Evolutionary conservation across 1,284 basidiomycete species (phyloP).

Genomic region (Ustilago esculenta): DNA sequence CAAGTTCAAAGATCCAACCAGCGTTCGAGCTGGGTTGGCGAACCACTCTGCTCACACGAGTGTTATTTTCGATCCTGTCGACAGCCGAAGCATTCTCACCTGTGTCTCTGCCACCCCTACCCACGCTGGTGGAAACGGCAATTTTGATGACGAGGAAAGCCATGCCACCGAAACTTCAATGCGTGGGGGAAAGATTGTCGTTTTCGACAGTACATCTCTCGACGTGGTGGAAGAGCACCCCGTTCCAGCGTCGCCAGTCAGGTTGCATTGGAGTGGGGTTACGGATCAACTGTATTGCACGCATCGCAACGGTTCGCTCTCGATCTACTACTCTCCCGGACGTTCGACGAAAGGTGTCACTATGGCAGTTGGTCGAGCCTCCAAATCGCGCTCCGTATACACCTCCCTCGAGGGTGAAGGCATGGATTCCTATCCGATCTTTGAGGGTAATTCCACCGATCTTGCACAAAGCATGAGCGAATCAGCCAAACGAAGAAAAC

Average conservation of each 20-base stretch:
- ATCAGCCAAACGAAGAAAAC: slow-evolving; percentile 78
- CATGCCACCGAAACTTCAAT: too few species aligned
- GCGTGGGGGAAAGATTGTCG: slow-evolving; percentile 20
- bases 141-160: too few species aligned
- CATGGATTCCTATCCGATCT: slow-evolving; percentile 18
- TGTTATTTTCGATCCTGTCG: slow-evolving; percentile 85
- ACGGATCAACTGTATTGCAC: slow-evolving; percentile 63
- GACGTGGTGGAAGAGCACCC: slow-evolving; percentile 2
- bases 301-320: slow-evolving; percentile 75
- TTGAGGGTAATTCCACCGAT: slow-evolving; percentile 66
- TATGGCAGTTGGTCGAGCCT: slow-evolving; percentile 74
- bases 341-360: slow-evolving; percentile 91
- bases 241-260: slow-evolving; percentile 14
- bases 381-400: slow-evolving; percentile 6
- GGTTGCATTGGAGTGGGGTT: slow-evolving; percentile 39
- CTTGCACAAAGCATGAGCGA: slow-evolving; percentile 52
- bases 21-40: slow-evolving; percentile 73
- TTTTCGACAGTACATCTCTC: slow-evolving; percentile 32
- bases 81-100: slow-evolving; percentile 85
- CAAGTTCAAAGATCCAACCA: slow-evolving; percentile 84
- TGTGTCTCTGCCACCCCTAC: slow-evolving; percentile 68
- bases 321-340: slow-evolving; percentile 87
- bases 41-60: slow-evolving; percentile 90
- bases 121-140: neutral
- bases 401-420: neutral